Evolutionary conservation across 163 green algal species (phyloP).

Genomic region (Botryococcus braunii): DNA sequence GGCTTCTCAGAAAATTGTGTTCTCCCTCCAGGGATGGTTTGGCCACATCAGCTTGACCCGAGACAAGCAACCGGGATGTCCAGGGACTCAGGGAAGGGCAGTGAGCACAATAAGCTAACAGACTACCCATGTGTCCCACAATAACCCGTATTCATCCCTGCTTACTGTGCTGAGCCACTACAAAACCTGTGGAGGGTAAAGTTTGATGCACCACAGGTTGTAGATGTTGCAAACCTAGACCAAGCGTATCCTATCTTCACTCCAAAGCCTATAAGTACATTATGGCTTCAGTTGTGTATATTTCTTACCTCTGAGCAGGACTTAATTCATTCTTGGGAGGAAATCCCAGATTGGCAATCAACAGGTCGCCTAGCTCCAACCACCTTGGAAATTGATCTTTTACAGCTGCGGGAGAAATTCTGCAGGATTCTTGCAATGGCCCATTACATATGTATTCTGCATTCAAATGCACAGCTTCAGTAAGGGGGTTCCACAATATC

Average conservation of each 20-base stretch:
- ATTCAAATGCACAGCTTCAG: not conserved
- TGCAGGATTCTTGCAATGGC: conserved; percentile 41
- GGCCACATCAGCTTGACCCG: too few relatives aligned
- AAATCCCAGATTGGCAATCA: conserved; percentile 37
- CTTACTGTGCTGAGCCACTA: not conserved
- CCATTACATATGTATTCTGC: conserved; percentile 54
- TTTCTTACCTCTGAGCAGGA: conserved; percentile 26
- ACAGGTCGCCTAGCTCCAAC: conserved; percentile 29
- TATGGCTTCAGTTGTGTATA: not conserved
- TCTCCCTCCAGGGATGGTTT: too few relatives aligned
- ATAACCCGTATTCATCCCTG: not conserved
- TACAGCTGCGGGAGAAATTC: conserved; percentile 25
- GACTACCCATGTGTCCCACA: too few relatives aligned
- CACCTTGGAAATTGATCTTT: conserved; percentile 26
- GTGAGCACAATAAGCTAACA: too few relatives aligned
- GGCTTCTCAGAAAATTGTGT: too few relatives aligned
- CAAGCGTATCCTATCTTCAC: not conserved
- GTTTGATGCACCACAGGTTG: not conserved
- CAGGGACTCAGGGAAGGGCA: too few relatives aligned
- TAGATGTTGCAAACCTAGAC: not conserved
- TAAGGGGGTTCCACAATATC: too few relatives aligned
- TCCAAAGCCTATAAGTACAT: not conserved
- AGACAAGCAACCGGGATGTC: too few relatives aligned
- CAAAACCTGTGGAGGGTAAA: not conserved
- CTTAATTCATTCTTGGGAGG: conserved; percentile 33